Percentiles rank a stretch among this genome's conserved stretches.
These are phyloP conservation scores for Candida suzukii DNA, from an alignment of 805 yeast genomes.

Conservation along the genomic window DNA sequence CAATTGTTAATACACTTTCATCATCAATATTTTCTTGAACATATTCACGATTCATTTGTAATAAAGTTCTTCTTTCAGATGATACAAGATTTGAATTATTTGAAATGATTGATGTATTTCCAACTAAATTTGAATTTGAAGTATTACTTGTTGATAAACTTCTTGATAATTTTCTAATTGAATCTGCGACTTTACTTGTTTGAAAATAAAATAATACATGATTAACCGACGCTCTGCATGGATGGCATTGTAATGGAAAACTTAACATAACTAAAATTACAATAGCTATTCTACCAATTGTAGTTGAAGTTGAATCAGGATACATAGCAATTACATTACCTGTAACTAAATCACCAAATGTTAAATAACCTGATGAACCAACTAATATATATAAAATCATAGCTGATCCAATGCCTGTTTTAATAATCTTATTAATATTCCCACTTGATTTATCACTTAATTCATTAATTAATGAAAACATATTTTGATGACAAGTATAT, in stretches of 20 bases:
- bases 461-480: conserved; percentile 85
- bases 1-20: conserved; percentile 5
- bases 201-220: conserved; percentile 55
- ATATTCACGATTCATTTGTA: background rate
- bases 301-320: conserved; percentile 55
- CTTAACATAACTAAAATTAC: conserved; percentile 74
- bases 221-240: conserved; percentile 76
- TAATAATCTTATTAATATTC: conserved; percentile 40
- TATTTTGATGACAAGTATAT: conserved; percentile 93
- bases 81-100: background rate
- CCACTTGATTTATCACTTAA: conserved; percentile 46
- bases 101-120: conserved; percentile 6
- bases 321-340: conserved; percentile 81
- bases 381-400: conserved; percentile 57
- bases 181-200: conserved; percentile 14
- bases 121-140: conserved; percentile 1
- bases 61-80: conserved; percentile 7
- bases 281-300: conserved; percentile 74
- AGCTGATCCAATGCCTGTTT: conserved; percentile 52
- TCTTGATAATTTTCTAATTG: conserved; percentile 14
- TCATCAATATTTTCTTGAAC: conserved; percentile 3
- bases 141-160: conserved; percentile 6
- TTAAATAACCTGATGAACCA: conserved; percentile 77
- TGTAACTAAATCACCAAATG: conserved; percentile 74
- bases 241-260: conserved; percentile 89